phyloP scores from a whole-genome alignment of 176 grass and related monocot genomes.

The Hordeum vulgare region DNA sequence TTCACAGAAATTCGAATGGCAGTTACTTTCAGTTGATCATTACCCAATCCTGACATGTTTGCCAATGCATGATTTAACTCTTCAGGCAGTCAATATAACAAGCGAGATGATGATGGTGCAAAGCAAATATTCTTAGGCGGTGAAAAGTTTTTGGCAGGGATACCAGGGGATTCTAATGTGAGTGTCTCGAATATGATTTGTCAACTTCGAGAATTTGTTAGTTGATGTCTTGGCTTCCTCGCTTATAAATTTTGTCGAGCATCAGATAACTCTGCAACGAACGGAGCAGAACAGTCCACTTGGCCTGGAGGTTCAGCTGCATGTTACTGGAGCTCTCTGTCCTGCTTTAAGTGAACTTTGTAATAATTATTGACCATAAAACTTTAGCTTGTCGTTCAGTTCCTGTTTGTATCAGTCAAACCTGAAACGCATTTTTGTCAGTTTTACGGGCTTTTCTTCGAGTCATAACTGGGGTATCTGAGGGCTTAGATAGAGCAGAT shows the following conservation, averaged over 20 bases:
- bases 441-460: conserved; percentile 82
- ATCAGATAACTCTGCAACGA: conserved; percentile 84
- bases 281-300: conserved; percentile 85
- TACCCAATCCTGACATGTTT: conserved; percentile 99
- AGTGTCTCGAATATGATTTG: conserved; percentile 23
- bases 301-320: conserved; percentile 87
- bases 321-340: conserved; percentile 96
- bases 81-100: conserved; percentile 48
- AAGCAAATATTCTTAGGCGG: conserved; percentile 93
- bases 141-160: conserved; percentile 96
- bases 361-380: conserved; percentile 24
- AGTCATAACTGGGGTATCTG: conserved; percentile 85
- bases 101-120: conserved; percentile 76
- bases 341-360: conserved; percentile 96
- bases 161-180: conserved; percentile 93
- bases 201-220: conserved; percentile 14
- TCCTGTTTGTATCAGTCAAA: conserved; percentile 14
- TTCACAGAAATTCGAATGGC: conserved; percentile 88
- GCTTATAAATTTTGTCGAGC: conserved; percentile 22
- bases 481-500: conserved; percentile 87
- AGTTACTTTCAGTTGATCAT: conserved; percentile 88
- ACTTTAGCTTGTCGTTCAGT: conserved; percentile 14
- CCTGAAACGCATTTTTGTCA: conserved; percentile 35
- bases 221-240: conserved; percentile 6
- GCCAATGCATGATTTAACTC: conserved; percentile 65